Conservation (phyloP, 768 basidiomycete genomes). For the Lentinula detonsa region DNA sequence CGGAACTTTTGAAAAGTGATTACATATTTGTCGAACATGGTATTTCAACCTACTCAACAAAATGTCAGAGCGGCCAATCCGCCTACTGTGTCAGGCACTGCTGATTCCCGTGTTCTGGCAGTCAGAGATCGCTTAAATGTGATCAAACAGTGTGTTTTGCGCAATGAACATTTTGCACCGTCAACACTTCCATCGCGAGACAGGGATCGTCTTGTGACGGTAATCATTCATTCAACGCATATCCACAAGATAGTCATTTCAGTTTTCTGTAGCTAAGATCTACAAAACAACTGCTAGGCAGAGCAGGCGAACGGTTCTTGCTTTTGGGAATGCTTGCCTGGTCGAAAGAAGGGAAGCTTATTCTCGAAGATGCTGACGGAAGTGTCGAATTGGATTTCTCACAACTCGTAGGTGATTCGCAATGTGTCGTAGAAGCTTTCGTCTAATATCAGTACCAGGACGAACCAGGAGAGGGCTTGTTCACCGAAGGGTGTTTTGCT, state of each 20-base stretch:
- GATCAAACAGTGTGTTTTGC: constrained; percentile 86
- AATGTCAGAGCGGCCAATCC: constrained; percentile 42
- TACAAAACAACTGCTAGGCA: constrained; percentile 91
- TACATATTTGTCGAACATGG: neutral
- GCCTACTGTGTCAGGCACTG: constrained; percentile 72
- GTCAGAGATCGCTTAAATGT: constrained; percentile 83
- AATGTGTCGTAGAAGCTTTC: neutral
- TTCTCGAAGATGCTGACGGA: constrained; percentile 92
- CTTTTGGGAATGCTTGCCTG: constrained; percentile 90
- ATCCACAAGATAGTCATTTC: neutral
- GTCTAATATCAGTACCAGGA: constrained; percentile 36
- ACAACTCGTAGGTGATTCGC: constrained; percentile 56
- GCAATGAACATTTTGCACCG: constrained; percentile 97
- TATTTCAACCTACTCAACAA: neutral
- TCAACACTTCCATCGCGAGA: constrained; percentile 90
- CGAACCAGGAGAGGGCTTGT: constrained; percentile 91
- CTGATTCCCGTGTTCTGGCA: constrained; percentile 75
- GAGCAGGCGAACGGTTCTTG: constrained; percentile 85
- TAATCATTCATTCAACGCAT: constrained; percentile 25
- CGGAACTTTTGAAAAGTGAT: constrained; percentile 82
- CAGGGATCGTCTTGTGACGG: constrained; percentile 83
- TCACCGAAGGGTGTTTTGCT: constrained; percentile 94
- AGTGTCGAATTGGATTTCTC: constrained; percentile 84
- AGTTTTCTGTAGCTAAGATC: constrained; percentile 65
- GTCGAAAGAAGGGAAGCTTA: constrained; percentile 85